These are phyloP conservation scores for Astragalus glycyphyllos DNA, from an alignment of 306 rosid species.

Conservation along the genomic window DNA sequence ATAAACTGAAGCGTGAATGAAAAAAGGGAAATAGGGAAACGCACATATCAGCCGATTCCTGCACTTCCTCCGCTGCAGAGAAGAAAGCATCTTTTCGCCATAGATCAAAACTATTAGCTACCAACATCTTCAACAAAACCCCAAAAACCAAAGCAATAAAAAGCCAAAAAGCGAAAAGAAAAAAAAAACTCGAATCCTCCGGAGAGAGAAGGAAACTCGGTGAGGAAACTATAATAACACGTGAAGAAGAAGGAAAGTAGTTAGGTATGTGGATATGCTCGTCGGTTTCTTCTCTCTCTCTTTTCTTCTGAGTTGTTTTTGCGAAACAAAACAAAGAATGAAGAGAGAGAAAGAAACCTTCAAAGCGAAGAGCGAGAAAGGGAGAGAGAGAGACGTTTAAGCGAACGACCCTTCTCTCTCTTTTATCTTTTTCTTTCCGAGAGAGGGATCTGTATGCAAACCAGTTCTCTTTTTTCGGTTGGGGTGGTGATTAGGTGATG, in stretches of 20 bases:
- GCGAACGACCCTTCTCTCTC: conserved; percentile 48
- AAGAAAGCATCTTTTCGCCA: conserved; percentile 94
- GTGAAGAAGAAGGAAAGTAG: conserved; percentile 20
- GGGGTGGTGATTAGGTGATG: conserved; percentile 27
- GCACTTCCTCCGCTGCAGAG: conserved; percentile 97
- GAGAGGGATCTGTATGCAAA: conserved; percentile 1
- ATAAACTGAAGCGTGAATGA: conserved; percentile 1
- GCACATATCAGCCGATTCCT: conserved; percentile 96
- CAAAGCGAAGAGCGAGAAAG: conserved; percentile 21
- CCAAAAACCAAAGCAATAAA: not conserved
- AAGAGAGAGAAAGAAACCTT: conserved; percentile 50
- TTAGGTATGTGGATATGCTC: conserved; percentile 19
- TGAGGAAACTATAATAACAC: not conserved
- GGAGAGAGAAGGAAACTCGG: conserved; percentile 20
- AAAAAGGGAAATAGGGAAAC: conserved; percentile 30
- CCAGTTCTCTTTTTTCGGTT: conserved; percentile 29
- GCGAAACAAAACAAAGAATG: conserved; percentile 51
- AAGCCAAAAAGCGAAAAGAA: not conserved
- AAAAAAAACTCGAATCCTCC: conserved; percentile 29
- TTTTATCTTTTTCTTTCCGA: conserved; percentile 30
- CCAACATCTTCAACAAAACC: conserved; percentile 66
- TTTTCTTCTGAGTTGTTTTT: conserved; percentile 47
- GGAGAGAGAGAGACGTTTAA: conserved; percentile 50
- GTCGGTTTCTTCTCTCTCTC: conserved; percentile 43
- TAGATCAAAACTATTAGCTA: conserved; percentile 87